Evolutionary conservation across 1,284 basidiomycete genomes (phyloP).

Genomic region (Rhodofomes roseus): DNA sequence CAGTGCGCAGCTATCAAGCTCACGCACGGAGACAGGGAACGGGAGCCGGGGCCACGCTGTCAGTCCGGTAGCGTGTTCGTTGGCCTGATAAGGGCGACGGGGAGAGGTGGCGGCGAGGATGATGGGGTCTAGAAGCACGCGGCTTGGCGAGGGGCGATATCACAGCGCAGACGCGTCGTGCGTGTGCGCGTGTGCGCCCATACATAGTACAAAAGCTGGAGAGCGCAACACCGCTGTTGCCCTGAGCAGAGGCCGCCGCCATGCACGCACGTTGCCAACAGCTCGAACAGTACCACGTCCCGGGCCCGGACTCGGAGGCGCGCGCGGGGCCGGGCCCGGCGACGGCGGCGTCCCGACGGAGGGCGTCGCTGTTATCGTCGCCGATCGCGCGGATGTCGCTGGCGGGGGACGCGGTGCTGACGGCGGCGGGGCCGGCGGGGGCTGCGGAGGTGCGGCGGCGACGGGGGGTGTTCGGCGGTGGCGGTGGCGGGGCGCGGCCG

Average conservation of each 20-base stretch:
- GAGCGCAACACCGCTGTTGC: not conserved
- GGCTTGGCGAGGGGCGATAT: conserved; percentile 1
- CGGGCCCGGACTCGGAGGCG: not conserved
- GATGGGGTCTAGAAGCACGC: not conserved
- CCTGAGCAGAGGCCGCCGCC: not conserved
- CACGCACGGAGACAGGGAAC: not conserved
- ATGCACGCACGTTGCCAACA: conserved; percentile 19
- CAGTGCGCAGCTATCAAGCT: not conserved
- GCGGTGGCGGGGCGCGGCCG: conserved; percentile 4
- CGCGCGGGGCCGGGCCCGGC: not conserved
- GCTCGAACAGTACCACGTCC: not conserved
- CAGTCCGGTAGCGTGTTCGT: not conserved
- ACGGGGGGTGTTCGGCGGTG: conserved; percentile 8
- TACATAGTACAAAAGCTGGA: not conserved
- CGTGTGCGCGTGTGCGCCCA: not conserved
- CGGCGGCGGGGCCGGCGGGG: conserved; percentile 6
- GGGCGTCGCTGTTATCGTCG: conserved; percentile 16
- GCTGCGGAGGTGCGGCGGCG: conserved; percentile 15
- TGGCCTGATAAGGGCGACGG: not conserved
- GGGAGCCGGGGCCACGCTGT: not conserved
- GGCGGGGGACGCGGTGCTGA: conserved; percentile 9
- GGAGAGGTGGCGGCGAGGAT: not conserved
- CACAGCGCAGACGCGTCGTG: not conserved
- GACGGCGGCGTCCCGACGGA: conserved; percentile 6
- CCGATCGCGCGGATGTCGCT: conserved; percentile 23